Evolutionary conservation across 192 early-diverging fungal genomes (phyloP).

Genomic region (Coemansia guatemalensis): DNA sequence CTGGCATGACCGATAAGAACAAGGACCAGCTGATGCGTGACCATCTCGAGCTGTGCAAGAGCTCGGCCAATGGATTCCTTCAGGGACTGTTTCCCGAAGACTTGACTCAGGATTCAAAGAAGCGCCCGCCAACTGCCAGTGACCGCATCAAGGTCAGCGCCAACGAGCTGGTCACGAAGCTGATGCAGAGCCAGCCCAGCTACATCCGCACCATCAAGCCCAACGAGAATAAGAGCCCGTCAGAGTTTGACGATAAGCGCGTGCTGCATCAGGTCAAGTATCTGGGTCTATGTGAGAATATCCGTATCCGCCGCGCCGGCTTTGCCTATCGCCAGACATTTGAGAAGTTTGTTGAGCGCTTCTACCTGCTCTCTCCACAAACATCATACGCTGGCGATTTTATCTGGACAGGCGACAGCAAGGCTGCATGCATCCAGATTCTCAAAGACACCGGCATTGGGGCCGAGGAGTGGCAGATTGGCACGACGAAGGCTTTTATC

Average conservation of each 20-base stretch:
- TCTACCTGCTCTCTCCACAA: slow-evolving; percentile 70
- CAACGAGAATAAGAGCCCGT: slow-evolving; percentile 90
- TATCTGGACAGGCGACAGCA: slow-evolving; percentile 75
- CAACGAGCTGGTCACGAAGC: slow-evolving; percentile 86
- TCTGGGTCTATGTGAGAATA: slow-evolving; percentile 95
- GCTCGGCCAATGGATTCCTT: slow-evolving; percentile 76
- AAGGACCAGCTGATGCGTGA: slow-evolving; percentile 96
- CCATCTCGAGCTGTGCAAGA: slow-evolving; percentile 82
- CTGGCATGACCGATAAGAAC: slow-evolving; percentile 97
- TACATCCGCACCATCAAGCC: slow-evolving; percentile 99
- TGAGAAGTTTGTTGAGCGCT: slow-evolving; percentile 78
- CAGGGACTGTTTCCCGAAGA: slow-evolving; percentile 85
- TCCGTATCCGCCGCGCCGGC: slow-evolving; percentile 94
- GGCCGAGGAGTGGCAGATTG: slow-evolving; percentile 92
- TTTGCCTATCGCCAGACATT: slow-evolving; percentile 96
- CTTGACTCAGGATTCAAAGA: slow-evolving; percentile 84
- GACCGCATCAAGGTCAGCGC: slow-evolving; percentile 90
- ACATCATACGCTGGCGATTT: slow-evolving; percentile 84
- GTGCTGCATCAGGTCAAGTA: slow-evolving; percentile 98
- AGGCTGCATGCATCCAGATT: slow-evolving; percentile 75
- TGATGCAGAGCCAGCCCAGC: slow-evolving; percentile 94
- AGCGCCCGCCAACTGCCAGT: slow-evolving; percentile 96
- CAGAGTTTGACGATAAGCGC: slow-evolving; percentile 88
- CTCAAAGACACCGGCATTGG: slow-evolving; percentile 84
- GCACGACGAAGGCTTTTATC: slow-evolving; percentile 93